Evolutionary conservation across 2,329 filamentous ascomycete genomes (phyloP).

Genomic region (Monilinia laxa): DNA sequence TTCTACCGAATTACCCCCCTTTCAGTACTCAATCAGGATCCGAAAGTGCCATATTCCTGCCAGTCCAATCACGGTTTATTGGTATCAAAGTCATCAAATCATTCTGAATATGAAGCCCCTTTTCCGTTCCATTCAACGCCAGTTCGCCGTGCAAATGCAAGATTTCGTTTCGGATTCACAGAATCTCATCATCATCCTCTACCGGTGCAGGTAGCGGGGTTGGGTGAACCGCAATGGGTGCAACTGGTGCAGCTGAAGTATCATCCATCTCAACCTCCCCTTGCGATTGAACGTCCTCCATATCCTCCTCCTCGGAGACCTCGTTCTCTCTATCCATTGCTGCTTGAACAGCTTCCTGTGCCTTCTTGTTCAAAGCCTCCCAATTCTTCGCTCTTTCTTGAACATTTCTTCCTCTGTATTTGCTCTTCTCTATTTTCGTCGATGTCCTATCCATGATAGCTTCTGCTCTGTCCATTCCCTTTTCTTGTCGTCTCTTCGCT

Average conservation of each 20-base stretch:
- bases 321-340: slow-evolving; percentile 30
- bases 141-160: slow-evolving; percentile 32
- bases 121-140: slow-evolving; percentile 20
- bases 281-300: slow-evolving; percentile 23
- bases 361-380: slow-evolving; percentile 57
- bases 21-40: neutral
- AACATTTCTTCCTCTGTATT: slow-evolving; percentile 49
- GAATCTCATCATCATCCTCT: slow-evolving; percentile 36
- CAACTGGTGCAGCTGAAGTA: slow-evolving; percentile 11
- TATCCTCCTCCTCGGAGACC: slow-evolving; percentile 26
- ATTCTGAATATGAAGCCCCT: slow-evolving; percentile 3
- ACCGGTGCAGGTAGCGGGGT: slow-evolving; percentile 21
- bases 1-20: neutral
- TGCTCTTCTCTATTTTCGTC: slow-evolving; percentile 56
- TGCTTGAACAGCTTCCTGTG: slow-evolving; percentile 34
- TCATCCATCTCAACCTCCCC: slow-evolving; percentile 23
- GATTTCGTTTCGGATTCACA: slow-evolving; percentile 25
- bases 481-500: slow-evolving; percentile 57
- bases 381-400: slow-evolving; percentile 54
- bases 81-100: slow-evolving; percentile 29
- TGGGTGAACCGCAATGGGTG: slow-evolving; percentile 17
- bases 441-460: slow-evolving; percentile 59
- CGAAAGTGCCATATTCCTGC: neutral
- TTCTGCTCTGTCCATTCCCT: slow-evolving; percentile 58
- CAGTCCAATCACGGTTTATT: slow-evolving; percentile 24